Evolutionary conservation across 1,284 basidiomycete genomes (phyloP).

Genomic region (Sanghuangporus sanghuang): DNA sequence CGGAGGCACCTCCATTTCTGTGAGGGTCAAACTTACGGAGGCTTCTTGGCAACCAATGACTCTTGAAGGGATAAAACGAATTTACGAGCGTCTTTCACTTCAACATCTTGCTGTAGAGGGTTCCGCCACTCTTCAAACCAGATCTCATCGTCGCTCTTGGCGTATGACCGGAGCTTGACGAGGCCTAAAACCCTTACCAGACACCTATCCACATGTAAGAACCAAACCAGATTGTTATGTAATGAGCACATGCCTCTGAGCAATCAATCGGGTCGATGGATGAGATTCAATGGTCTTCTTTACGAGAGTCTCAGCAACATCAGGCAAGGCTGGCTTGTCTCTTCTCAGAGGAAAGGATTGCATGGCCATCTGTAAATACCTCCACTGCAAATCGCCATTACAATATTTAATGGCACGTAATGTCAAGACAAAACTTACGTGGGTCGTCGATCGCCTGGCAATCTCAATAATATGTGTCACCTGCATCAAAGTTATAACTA

Average conservation of each 20-base stretch:
- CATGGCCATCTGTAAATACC: slow-evolving; percentile 78
- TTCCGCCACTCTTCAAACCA: slow-evolving; percentile 80
- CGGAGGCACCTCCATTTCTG: neutral
- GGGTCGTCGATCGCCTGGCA: slow-evolving; percentile 62
- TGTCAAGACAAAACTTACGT: slow-evolving; percentile 41
- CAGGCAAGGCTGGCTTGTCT: slow-evolving; percentile 62
- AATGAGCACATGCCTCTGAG: slow-evolving; percentile 47
- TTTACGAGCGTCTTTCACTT: slow-evolving; percentile 41
- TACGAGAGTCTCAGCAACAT: slow-evolving; percentile 66
- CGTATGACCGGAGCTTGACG: slow-evolving; percentile 83
- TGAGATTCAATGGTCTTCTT: slow-evolving; percentile 74
- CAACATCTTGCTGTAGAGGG: slow-evolving; percentile 58
- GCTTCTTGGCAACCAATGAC: slow-evolving; percentile 24
- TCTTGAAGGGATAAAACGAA: slow-evolving; percentile 44
- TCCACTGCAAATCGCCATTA: slow-evolving; percentile 56
- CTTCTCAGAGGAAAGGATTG: slow-evolving; percentile 78
- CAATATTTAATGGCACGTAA: neutral
- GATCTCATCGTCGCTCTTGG: slow-evolving; percentile 61
- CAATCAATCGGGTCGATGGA: slow-evolving; percentile 69
- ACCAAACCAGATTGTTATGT: neutral
- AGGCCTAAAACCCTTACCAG: slow-evolving; percentile 72
- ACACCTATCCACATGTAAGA: slow-evolving; percentile 42
- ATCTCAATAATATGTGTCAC: slow-evolving; percentile 63
- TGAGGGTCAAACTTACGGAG: slow-evolving; percentile 22
- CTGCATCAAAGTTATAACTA: slow-evolving; percentile 31